phyloP scores from a whole-genome alignment of 148 eudicot species.

The Agrostemma githago region DNA sequence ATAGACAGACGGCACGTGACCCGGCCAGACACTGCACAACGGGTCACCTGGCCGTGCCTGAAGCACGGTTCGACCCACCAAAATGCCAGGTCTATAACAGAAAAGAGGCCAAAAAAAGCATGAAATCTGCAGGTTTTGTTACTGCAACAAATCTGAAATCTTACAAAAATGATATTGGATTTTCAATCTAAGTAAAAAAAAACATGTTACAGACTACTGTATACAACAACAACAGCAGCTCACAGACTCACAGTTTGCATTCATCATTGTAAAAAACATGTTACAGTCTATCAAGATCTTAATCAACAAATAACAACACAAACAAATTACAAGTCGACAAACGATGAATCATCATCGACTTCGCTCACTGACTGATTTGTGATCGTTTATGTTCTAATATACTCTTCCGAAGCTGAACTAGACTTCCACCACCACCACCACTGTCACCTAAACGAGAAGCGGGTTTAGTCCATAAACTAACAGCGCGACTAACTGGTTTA shows the following conservation, averaged over 20 bases:
- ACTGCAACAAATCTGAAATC: conserved; percentile 4
- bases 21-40: no score
- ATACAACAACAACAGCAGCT: conserved; percentile 23
- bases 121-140: background rate
- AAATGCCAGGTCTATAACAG: no score
- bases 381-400: conserved; percentile 23
- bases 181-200: conserved; percentile 16
- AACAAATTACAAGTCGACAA: conserved; percentile 16
- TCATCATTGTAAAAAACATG: no score
- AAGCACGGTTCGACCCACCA: no score
- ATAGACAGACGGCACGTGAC: no score
- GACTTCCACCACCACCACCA: conserved; percentile 8
- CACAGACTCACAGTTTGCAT: conserved; percentile 11
- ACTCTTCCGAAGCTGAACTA: conserved; percentile 18
- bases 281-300: conserved; percentile 28
- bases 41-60: no score
- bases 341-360: conserved; percentile 17
- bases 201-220: conserved; percentile 17
- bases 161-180: conserved; percentile 5
- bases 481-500: conserved; percentile 20
- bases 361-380: conserved; percentile 10
- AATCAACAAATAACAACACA: conserved; percentile 16
- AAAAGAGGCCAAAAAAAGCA: background rate
- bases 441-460: conserved; percentile 7
- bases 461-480: conserved; percentile 27